Conservation (phyloP, 257 asterid genomes). For the Solanum pennellii region DNA sequence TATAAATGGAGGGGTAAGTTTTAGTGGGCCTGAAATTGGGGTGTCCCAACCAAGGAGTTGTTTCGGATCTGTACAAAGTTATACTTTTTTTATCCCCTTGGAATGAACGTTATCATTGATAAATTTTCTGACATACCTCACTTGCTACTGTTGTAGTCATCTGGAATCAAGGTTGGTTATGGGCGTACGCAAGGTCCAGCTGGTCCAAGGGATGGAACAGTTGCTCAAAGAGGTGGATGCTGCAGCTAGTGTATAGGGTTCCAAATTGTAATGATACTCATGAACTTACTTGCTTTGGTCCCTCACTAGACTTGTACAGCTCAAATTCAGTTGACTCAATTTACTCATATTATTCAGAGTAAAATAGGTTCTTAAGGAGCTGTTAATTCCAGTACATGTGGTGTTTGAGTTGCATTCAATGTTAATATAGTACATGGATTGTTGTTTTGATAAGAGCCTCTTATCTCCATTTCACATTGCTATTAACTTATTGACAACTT, state of each 20-base stretch:
- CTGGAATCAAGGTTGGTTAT: slow-evolving; percentile 68
- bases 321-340: background rate
- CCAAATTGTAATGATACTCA: background rate
- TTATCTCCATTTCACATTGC: background rate
- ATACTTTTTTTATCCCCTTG: background rate
- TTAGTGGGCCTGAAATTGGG: background rate
- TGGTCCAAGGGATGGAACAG: slow-evolving; percentile 54
- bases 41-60: background rate
- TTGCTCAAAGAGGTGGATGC: slow-evolving; percentile 57
- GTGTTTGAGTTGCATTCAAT: background rate
- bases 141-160: slow-evolving; percentile 33
- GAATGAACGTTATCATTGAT: background rate
- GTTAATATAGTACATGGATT: background rate
- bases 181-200: slow-evolving; percentile 50
- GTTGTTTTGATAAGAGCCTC: background rate
- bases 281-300: background rate
- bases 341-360: background rate
- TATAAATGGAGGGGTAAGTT: background rate
- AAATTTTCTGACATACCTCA: background rate
- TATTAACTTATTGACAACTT: background rate
- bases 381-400: background rate
- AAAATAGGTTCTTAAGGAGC: background rate
- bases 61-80: background rate
- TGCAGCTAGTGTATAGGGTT: slow-evolving; percentile 27
- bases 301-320: slow-evolving; percentile 17